phyloP scores from a whole-genome alignment of 257 asterid genomes.

The Solanum rostratum region DNA sequence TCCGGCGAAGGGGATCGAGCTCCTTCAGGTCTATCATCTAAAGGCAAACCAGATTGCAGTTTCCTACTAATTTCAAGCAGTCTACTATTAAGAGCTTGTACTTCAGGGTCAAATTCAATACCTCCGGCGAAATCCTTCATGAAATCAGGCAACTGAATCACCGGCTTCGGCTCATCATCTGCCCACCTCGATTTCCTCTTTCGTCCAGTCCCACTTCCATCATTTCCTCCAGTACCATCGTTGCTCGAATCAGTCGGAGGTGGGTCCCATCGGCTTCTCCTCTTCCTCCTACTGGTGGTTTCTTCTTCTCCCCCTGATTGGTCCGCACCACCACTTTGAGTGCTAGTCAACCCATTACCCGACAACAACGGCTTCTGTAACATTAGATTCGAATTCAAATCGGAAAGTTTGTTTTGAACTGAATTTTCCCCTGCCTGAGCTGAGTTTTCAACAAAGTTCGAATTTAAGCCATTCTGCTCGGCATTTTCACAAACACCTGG shows the following conservation, averaged over 20 bases:
- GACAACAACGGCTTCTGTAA: constrained; percentile 45
- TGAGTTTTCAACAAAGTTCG: neutral
- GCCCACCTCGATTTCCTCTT: constrained; percentile 97
- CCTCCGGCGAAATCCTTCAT: constrained; percentile 82
- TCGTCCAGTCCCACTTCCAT: constrained; percentile 44
- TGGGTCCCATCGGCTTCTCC: constrained; percentile 88
- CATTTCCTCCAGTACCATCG: constrained; percentile 24
- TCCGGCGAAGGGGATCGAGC: constrained; percentile 97
- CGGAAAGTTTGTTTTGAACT: constrained; percentile 1
- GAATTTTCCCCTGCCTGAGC: neutral
- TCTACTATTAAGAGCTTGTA: constrained; percentile 77
- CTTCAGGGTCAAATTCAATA: constrained; percentile 84
- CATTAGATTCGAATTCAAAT: constrained; percentile 17
- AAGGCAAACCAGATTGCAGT: constrained; percentile 75
- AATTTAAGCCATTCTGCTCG: neutral
- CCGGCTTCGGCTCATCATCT: constrained; percentile 75
- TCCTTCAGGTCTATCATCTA: constrained; percentile 90
- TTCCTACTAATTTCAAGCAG: constrained; percentile 79
- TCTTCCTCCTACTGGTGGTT: constrained; percentile 52
- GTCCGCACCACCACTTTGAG: constrained; percentile 59
- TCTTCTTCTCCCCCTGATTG: constrained; percentile 92
- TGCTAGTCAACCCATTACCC: constrained; percentile 54
- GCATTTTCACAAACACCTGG: neutral
- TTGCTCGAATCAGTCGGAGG: constrained; percentile 48
- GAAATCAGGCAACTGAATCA: constrained; percentile 77